Evolutionary conservation across 805 yeast species (phyloP).

Genomic region (Kodamaea hsintzibuensis): DNA sequence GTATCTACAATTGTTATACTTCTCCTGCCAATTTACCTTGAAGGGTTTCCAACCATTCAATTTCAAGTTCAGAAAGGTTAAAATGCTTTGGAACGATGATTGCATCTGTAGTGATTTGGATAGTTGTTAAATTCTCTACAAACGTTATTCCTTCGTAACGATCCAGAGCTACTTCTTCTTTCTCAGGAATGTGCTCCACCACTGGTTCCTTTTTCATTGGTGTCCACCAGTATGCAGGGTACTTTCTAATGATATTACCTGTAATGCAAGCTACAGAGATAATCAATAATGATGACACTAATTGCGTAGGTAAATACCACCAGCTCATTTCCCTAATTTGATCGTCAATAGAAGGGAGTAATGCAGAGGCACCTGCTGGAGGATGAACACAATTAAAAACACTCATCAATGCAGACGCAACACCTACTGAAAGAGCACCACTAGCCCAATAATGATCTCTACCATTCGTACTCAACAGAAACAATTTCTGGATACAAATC

Average conservation of each 20-base stretch:
- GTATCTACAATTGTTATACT: background rate
- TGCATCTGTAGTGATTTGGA: conserved; percentile 18
- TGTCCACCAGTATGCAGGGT: conserved; percentile 66
- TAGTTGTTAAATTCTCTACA: conserved; percentile 13
- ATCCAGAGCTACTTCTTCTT: conserved; percentile 5
- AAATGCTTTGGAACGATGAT: conserved; percentile 25
- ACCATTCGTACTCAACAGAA: conserved; percentile 45
- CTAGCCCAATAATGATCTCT: conserved; percentile 52
- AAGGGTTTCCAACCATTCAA: conserved; percentile 27
- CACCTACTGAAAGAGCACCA: conserved; percentile 58
- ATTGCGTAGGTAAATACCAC: conserved; percentile 62
- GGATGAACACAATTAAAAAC: conserved; percentile 62
- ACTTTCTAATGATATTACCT: conserved; percentile 52
- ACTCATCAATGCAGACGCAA: conserved; percentile 55
- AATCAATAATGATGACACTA: conserved; percentile 50
- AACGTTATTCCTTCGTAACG: conserved; percentile 13
- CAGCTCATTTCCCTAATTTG: conserved; percentile 53
- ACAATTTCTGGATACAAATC: conserved; percentile 53
- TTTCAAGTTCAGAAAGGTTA: conserved; percentile 25
- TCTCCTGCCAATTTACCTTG: conserved; percentile 2
- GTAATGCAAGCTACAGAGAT: conserved; percentile 51
- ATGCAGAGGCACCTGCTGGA: conserved; percentile 71
- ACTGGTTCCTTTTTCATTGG: conserved; percentile 20
- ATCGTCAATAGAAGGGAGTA: conserved; percentile 53
- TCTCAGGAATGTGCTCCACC: background rate